phyloP scores from a whole-genome alignment of 768 basidiomycete genomes.

The Cystobasidium ongulense region DNA sequence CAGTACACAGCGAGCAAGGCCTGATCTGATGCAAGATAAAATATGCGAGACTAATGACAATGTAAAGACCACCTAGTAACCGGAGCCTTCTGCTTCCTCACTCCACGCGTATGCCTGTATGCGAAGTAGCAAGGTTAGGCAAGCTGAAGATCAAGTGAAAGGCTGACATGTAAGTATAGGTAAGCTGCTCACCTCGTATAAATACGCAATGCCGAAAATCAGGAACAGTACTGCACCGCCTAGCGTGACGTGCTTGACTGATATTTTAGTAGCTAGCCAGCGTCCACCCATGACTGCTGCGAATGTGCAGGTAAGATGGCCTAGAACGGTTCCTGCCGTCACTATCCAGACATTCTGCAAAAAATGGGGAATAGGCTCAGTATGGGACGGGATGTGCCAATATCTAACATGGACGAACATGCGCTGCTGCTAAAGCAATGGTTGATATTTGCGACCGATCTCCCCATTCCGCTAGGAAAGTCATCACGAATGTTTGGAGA shows the following conservation, averaged over 20 bases:
- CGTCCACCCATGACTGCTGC: slow-evolving; percentile 89
- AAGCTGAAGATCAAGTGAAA: background rate
- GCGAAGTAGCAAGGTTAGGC: background rate
- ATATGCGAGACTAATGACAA: background rate
- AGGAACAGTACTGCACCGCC: slow-evolving; percentile 75
- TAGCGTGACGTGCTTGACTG: slow-evolving; percentile 83
- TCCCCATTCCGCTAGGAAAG: slow-evolving; percentile 99
- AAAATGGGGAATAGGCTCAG: background rate
- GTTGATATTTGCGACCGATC: slow-evolving; percentile 96
- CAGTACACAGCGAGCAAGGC: background rate
- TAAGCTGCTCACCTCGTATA: slow-evolving; percentile 23
- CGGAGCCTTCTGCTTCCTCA: background rate
- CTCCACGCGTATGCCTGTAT: slow-evolving; percentile 22
- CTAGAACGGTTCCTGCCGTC: slow-evolving; percentile 76
- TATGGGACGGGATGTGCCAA: background rate
- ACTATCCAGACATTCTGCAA: slow-evolving; percentile 82
- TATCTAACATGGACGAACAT: slow-evolving; percentile 53
- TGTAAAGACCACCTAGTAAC: background rate
- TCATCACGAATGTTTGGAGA: slow-evolving; percentile 86
- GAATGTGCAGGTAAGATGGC: slow-evolving; percentile 77
- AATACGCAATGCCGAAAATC: slow-evolving; percentile 55
- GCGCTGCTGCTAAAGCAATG: slow-evolving; percentile 86
- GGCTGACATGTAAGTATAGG: background rate
- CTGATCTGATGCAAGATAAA: background rate
- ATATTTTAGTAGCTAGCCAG: slow-evolving; percentile 85